Evolutionary conservation across 768 basidiomycete species (phyloP).

Genomic region (Rhizopogon vesiculosus): DNA sequence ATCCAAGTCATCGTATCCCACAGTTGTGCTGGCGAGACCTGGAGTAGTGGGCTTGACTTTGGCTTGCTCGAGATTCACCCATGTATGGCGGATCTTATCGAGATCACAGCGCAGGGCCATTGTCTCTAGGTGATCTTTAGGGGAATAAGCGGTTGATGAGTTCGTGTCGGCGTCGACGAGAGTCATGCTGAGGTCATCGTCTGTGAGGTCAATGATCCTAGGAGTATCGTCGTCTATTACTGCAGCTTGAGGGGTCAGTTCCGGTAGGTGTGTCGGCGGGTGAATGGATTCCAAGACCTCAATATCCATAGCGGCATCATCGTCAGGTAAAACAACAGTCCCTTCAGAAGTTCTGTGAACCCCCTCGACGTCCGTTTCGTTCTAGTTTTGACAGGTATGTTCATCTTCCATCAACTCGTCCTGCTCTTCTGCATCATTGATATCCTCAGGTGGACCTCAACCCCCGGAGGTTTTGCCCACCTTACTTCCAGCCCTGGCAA

Average conservation of each 20-base stretch:
- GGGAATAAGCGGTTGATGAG: not conserved
- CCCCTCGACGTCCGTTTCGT: too few species aligned
- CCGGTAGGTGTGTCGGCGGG: slow-evolving; percentile 10
- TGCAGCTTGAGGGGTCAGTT: not conserved
- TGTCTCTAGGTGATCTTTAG: too few species aligned
- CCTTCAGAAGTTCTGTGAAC: slow-evolving; percentile 2
- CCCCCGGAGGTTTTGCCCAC: slow-evolving; percentile 14
- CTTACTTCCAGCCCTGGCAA: slow-evolving; percentile 48
- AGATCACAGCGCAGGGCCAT: not conserved
- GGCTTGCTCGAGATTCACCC: not conserved
- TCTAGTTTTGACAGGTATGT: too few species aligned
- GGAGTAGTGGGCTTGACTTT: not conserved
- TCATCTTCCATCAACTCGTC: slow-evolving; percentile 11
- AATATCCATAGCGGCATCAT: slow-evolving; percentile 21
- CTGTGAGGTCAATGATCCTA: too few species aligned
- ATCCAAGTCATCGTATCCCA: too few species aligned
- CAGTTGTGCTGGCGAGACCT: not conserved
- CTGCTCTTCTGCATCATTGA: slow-evolving; percentile 10
- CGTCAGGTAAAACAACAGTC: slow-evolving; percentile 17
- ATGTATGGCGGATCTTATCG: not conserved
- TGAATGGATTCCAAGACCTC: slow-evolving; percentile 8
- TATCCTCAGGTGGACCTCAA: slow-evolving; percentile 9
- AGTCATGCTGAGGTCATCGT: slow-evolving; percentile 18
- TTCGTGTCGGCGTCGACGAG: slow-evolving; percentile 16
- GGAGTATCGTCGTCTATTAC: not conserved